Percentiles rank a stretch among this genome's conserved stretches.
Evolutionary conservation across 2,329 filamentous ascomycete species (phyloP).

Genomic region (Xylariaceae sp.): DNA sequence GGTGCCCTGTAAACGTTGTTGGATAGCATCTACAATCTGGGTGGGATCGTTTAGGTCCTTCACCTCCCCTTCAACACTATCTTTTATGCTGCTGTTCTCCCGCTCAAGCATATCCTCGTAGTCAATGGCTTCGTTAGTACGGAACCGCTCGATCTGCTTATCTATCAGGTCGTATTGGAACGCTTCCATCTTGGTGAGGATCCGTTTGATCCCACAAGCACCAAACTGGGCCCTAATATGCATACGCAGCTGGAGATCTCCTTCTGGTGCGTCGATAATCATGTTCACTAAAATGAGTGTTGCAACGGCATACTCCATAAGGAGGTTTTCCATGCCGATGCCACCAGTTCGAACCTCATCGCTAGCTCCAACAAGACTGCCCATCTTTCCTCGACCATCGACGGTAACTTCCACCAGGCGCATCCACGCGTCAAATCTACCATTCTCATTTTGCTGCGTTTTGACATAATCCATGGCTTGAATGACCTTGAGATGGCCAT

Average conservation of each 20-base stretch:
- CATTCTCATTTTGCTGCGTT: conserved; percentile 85
- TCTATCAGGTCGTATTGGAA: conserved; percentile 99
- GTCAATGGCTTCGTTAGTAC: conserved; percentile 94
- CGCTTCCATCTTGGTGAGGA: conserved; percentile 94
- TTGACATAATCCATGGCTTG: conserved; percentile 94
- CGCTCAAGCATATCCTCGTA: conserved; percentile 96
- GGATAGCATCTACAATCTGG: conserved; percentile 94
- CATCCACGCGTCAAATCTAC: conserved; percentile 98
- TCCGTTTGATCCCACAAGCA: conserved; percentile 91
- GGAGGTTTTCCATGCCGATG: conserved; percentile 96
- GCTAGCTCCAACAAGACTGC: conserved; percentile 93
- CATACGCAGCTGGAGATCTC: conserved; percentile 87
- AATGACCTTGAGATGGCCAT: conserved; percentile 91
- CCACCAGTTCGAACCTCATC: conserved; percentile 95
- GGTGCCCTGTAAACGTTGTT: conserved; percentile 80
- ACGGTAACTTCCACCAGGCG: conserved; percentile 96
- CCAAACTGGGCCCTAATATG: conserved; percentile 97
- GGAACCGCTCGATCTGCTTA: conserved; percentile 95
- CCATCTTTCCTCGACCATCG: conserved; percentile 98
- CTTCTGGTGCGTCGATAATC: conserved; percentile 89
- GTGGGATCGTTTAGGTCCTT: conserved; percentile 92
- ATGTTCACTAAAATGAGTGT: conserved; percentile 96
- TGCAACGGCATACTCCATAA: conserved; percentile 98
- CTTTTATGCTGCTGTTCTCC: conserved; percentile 89
- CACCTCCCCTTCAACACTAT: conserved; percentile 82